These are phyloP conservation scores for Sordariomycetes sp. DNA, from an alignment of 2,329 filamentous ascomycete genomes.

Conservation along the genomic window DNA sequence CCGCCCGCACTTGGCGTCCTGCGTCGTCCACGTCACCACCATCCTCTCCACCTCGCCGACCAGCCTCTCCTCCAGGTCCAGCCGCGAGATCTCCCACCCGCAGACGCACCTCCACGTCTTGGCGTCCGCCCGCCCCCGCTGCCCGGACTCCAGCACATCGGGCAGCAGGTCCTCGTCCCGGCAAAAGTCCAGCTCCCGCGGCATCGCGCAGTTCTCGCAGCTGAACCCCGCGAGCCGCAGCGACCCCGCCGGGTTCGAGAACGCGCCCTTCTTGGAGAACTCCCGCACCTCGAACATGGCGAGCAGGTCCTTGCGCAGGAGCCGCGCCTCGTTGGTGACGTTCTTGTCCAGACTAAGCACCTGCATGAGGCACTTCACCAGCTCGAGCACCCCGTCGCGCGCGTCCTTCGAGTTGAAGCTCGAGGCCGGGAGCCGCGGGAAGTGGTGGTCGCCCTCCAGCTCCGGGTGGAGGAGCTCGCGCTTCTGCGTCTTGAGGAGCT, in stretches of 20 bases:
- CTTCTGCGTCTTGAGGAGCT: slow-evolving; percentile 75
- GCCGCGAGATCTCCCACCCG: slow-evolving; percentile 61
- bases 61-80: slow-evolving; percentile 74
- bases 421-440: slow-evolving; percentile 69
- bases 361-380: slow-evolving; percentile 90
- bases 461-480: slow-evolving; percentile 84
- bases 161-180: slow-evolving; percentile 75
- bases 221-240: slow-evolving; percentile 66
- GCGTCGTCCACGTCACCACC: slow-evolving; percentile 72
- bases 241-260: slow-evolving; percentile 71
- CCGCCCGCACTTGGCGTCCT: slow-evolving; percentile 73
- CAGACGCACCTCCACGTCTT: slow-evolving; percentile 74
- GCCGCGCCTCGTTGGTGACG: slow-evolving; percentile 76
- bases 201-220: slow-evolving; percentile 83
- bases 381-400: slow-evolving; percentile 48
- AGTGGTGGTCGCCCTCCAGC: slow-evolving; percentile 75
- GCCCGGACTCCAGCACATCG: slow-evolving; percentile 16
- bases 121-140: slow-evolving; percentile 5
- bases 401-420: slow-evolving; percentile 38
- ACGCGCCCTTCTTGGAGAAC: slow-evolving; percentile 80
- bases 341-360: slow-evolving; percentile 84
- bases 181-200: slow-evolving; percentile 83
- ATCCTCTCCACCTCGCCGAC: slow-evolving; percentile 66
- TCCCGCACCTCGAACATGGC: slow-evolving; percentile 89
- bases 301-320: slow-evolving; percentile 81